phyloP scores from a whole-genome alignment of 148 eudicot species.

The Chenopodium album region DNA sequence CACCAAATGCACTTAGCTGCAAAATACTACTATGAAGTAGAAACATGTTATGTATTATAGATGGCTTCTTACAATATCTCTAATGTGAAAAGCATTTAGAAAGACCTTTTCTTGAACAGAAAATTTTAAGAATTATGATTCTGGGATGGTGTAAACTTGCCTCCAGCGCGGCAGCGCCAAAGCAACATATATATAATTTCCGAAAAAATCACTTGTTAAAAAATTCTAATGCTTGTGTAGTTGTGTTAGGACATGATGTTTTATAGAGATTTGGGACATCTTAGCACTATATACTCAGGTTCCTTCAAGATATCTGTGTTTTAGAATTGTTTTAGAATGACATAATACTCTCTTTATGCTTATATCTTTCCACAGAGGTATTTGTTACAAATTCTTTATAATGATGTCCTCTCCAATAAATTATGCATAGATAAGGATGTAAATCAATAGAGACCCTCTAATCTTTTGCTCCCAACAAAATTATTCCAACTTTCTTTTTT shows the following conservation, averaged over 20 bases:
- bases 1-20: not conserved
- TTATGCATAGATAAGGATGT: not conserved
- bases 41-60: not conserved
- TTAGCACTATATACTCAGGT: constrained; percentile 3
- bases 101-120: not conserved
- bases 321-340: not conserved
- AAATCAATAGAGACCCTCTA: not conserved
- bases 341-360: not conserved
- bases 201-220: not conserved
- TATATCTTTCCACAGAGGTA: not conserved
- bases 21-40: not conserved
- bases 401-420: not conserved
- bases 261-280: not conserved
- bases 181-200: not conserved
- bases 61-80: not conserved
- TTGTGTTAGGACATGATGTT: not conserved
- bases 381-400: not conserved
- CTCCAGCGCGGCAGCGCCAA: not conserved
- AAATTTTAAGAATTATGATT: not conserved
- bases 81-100: no score
- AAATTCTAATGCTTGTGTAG: not conserved
- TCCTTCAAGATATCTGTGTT: not conserved
- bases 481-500: not conserved
- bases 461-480: not conserved
- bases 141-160: not conserved